Evolutionary conservation across 306 rosid species (phyloP).

Genomic region (Parietaria judaica): DNA sequence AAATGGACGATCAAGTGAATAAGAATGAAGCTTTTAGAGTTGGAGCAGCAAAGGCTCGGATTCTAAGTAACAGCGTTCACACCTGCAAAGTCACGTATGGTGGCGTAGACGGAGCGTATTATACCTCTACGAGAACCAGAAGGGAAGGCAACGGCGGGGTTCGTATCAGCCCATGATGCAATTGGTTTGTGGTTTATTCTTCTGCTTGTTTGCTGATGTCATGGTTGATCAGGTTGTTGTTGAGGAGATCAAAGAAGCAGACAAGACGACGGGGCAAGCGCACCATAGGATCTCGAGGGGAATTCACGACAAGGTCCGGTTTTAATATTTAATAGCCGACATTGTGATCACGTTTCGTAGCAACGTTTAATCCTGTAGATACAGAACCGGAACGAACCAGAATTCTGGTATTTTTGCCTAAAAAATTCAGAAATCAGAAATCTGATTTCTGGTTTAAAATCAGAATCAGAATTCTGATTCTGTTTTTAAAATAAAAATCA

Average conservation of each 20-base stretch:
- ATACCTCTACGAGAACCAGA: constrained; percentile 56
- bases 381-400: too few relatives aligned
- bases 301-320: constrained; percentile 64
- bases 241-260: constrained; percentile 88
- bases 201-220: constrained; percentile 5
- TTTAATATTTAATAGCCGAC: not conserved
- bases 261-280: constrained; percentile 65
- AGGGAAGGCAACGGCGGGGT: constrained; percentile 61
- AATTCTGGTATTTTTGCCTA: too few relatives aligned
- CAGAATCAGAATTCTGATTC: too few relatives aligned
- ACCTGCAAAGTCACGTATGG: constrained; percentile 72
- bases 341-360: not conserved
- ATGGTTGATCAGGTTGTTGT: constrained; percentile 38
- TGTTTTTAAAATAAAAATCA: too few relatives aligned
- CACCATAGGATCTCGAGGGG: constrained; percentile 71
- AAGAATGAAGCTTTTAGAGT: constrained; percentile 23
- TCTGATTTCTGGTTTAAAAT: too few relatives aligned
- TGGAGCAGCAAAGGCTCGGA: constrained; percentile 21
- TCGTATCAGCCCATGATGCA: constrained; percentile 14
- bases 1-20: constrained; percentile 20
- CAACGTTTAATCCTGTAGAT: too few relatives aligned
- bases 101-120: constrained; percentile 81
- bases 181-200: not conserved
- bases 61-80: constrained; percentile 27
- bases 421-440: too few relatives aligned